phyloP scores from a whole-genome alignment of 2,329 filamentous ascomycete species.

The Leptographium galeiforme region DNA sequence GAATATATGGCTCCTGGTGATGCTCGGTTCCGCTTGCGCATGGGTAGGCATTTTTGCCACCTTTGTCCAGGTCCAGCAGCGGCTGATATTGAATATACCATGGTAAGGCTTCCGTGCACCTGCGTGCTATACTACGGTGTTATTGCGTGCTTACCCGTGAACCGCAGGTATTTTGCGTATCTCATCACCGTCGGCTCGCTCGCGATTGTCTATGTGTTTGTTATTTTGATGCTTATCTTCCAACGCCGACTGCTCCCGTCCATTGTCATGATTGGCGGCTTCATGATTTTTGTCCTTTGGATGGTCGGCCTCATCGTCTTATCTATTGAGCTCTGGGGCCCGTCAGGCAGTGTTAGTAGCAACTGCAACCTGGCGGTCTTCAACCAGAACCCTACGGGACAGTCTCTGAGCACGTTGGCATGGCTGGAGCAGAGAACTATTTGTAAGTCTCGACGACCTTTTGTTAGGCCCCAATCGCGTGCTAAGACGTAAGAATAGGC shows the following conservation, averaged over 20 bases:
- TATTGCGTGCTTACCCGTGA: background rate
- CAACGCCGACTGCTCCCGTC: constrained; percentile 46
- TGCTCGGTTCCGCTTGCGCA: constrained; percentile 44
- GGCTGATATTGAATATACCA: constrained; percentile 39
- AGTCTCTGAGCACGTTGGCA: constrained; percentile 41
- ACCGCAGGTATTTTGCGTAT: constrained; percentile 52
- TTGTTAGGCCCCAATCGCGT: no score
- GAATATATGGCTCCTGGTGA: constrained; percentile 54
- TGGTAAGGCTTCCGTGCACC: constrained; percentile 31
- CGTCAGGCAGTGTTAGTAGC: constrained; percentile 40
- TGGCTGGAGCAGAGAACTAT: constrained; percentile 52
- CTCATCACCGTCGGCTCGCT: constrained; percentile 46
- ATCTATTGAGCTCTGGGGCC: constrained; percentile 50
- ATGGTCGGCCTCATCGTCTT: constrained; percentile 50
- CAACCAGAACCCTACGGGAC: constrained; percentile 32
- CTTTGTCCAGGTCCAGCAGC: constrained; percentile 45
- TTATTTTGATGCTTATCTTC: constrained; percentile 50
- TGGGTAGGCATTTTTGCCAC: constrained; percentile 48
- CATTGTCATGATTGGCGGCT: constrained; percentile 50
- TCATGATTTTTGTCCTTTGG: constrained; percentile 56
- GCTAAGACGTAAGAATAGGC: constrained; percentile 21
- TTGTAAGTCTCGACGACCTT: constrained; percentile 28
- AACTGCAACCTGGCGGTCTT: constrained; percentile 48
- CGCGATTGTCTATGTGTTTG: constrained; percentile 50
- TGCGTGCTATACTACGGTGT: background rate